Conservation (phyloP, 805 yeast species). For the Isabelozyma gotoi region DNA sequence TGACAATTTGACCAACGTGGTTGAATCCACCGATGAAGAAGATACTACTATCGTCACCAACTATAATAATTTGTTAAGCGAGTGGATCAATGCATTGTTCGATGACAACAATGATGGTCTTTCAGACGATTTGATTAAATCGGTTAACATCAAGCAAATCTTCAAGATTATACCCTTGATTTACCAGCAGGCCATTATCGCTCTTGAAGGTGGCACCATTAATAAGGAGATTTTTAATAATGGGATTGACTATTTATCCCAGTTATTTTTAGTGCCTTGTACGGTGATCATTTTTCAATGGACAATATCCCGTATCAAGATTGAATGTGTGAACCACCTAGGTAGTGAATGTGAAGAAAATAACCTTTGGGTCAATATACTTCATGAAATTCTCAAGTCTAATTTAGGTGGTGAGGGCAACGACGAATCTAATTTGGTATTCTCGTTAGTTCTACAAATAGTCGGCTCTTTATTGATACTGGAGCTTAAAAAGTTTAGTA, state of each 20-base stretch:
- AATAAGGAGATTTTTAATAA: conserved; percentile 62
- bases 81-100: conserved; percentile 80
- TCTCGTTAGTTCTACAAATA: conserved; percentile 25
- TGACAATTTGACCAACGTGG: conserved; percentile 25
- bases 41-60: conserved; percentile 29
- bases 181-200: conserved; percentile 67
- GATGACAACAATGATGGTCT: conserved; percentile 68
- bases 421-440: conserved; percentile 13
- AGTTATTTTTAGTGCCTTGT: conserved; percentile 67
- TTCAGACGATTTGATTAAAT: conserved; percentile 75
- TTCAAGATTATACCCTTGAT: conserved; percentile 70
- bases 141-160: conserved; percentile 65
- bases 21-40: conserved; percentile 20
- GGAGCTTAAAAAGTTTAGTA: conserved; percentile 10
- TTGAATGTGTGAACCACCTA: conserved; percentile 1
- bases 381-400: conserved; percentile 24
- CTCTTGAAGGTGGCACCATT: conserved; percentile 54
- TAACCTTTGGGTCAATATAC: conserved; percentile 12
- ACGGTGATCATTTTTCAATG: conserved; percentile 38
- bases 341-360: conserved; percentile 12
- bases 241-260: conserved; percentile 85
- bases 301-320: conserved; percentile 17
- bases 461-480: conserved; percentile 15
- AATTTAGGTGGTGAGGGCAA: conserved; percentile 13
- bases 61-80: conserved; percentile 39